Conservation (phyloP, 257 asterid species). For the Linderniella brevidens region DNA sequence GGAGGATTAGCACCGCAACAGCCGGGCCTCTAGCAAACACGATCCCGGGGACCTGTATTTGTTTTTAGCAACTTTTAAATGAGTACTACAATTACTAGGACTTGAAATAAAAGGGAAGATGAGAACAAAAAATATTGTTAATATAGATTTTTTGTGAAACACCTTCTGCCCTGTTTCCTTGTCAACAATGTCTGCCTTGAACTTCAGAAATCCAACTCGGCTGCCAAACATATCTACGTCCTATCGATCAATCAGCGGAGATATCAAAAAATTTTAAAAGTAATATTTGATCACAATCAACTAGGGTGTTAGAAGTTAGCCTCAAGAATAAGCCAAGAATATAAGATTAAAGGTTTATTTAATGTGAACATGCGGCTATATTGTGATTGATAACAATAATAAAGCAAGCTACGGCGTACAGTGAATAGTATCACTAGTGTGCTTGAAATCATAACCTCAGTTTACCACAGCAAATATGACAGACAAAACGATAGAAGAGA, state of each 20-base stretch:
- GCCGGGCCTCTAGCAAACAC: slow-evolving; percentile 94
- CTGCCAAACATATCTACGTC: slow-evolving; percentile 90
- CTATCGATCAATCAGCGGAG: slow-evolving; percentile 16
- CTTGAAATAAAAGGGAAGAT: background rate
- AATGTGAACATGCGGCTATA: too few relatives aligned
- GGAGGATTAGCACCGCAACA: slow-evolving; percentile 81
- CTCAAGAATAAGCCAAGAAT: background rate
- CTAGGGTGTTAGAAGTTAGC: background rate
- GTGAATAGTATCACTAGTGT: too few relatives aligned
- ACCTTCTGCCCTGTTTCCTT: slow-evolving; percentile 69
- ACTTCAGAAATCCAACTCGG: slow-evolving; percentile 84
- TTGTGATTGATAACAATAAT: too few relatives aligned
- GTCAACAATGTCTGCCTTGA: slow-evolving; percentile 69
- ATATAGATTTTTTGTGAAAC: slow-evolving; percentile 7
- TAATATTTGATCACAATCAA: background rate
- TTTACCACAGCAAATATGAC: background rate
- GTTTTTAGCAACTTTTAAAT: background rate
- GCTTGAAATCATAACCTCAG: too few relatives aligned
- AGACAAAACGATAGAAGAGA: slow-evolving; percentile 1
- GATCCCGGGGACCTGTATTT: slow-evolving; percentile 73
- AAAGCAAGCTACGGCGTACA: too few relatives aligned
- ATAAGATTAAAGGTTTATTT: background rate
- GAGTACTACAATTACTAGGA: background rate
- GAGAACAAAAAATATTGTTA: background rate
- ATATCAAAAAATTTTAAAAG: background rate